Conservation (phyloP, 2,329 filamentous ascomycete species). For the Monosporascus cannonballus region DNA sequence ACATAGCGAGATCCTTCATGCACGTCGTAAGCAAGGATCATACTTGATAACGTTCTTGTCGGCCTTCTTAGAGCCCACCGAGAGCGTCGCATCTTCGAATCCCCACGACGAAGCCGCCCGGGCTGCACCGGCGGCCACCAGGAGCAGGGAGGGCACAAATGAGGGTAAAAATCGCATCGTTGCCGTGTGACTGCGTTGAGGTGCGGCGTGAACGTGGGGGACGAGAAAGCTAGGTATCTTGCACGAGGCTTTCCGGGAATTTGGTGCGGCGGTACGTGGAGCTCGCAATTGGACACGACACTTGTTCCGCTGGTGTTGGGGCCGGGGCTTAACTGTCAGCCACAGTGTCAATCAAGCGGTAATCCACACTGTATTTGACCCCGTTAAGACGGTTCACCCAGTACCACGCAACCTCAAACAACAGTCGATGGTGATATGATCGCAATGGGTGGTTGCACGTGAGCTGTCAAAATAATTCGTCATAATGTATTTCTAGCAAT, state of each 20-base stretch:
- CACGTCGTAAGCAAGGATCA: constrained; percentile 19
- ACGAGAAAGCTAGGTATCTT: neutral
- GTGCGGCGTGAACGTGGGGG: constrained; percentile 6
- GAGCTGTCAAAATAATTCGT: too few species aligned
- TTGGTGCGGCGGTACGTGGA: too few species aligned
- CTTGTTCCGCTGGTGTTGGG: neutral
- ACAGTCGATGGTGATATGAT: too few species aligned
- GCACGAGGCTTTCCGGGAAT: too few species aligned
- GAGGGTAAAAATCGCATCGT: constrained; percentile 37
- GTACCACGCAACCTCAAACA: too few species aligned
- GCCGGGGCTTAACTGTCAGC: too few species aligned
- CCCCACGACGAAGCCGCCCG: constrained; percentile 59
- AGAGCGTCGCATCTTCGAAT: constrained; percentile 67
- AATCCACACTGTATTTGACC: too few species aligned
- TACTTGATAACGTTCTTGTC: constrained; percentile 62
- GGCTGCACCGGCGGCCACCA: constrained; percentile 44
- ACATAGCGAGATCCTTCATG: neutral
- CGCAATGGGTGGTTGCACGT: too few species aligned
- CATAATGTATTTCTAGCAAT: too few species aligned
- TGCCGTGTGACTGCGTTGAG: constrained; percentile 5
- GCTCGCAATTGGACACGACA: neutral
- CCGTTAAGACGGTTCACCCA: too few species aligned
- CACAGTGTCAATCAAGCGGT: too few species aligned
- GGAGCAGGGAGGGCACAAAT: constrained; percentile 33
- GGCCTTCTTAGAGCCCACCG: constrained; percentile 60